Percentiles rank a stretch among this genome's conserved stretches.
Conservation (phyloP, 306 rosid genomes). For the Sphenostylis stenocarpa region DNA sequence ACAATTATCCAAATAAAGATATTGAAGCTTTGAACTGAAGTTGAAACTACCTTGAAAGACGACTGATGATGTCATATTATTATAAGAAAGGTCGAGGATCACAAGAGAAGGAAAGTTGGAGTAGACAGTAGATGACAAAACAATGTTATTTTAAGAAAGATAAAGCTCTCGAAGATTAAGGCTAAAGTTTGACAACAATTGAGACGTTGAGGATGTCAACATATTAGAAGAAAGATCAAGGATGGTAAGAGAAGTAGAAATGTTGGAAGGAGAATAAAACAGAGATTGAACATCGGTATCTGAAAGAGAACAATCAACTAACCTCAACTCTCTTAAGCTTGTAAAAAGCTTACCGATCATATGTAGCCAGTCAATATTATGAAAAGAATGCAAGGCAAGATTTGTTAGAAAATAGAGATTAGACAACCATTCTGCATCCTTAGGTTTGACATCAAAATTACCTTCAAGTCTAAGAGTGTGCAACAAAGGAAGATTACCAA, state of each 20-base stretch:
- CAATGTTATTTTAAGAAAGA: no score
- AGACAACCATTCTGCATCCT: background rate
- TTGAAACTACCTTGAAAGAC: background rate
- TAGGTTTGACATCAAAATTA: background rate
- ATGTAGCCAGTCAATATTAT: background rate
- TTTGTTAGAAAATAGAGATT: background rate
- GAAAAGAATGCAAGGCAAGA: background rate
- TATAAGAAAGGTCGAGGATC: background rate
- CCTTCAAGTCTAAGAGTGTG: background rate
- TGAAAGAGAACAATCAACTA: background rate
- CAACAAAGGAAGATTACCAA: background rate
- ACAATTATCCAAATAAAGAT: background rate
- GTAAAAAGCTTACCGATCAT: background rate
- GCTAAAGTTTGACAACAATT: background rate
- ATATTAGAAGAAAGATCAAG: slow-evolving; percentile 1
- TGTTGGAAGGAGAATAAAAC: background rate
- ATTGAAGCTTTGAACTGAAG: background rate
- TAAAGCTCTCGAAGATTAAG: background rate
- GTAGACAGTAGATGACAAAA: background rate
- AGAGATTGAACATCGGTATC: background rate
- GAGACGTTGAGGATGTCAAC: background rate
- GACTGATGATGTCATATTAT: background rate
- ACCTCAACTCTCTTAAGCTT: background rate
- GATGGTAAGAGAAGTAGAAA: background rate
- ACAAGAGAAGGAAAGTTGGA: slow-evolving; percentile 1